Base-by-base conservation (phyloP, 768 basidiomycete genomes). In the Rhodotorula kratochvilovae region DNA sequence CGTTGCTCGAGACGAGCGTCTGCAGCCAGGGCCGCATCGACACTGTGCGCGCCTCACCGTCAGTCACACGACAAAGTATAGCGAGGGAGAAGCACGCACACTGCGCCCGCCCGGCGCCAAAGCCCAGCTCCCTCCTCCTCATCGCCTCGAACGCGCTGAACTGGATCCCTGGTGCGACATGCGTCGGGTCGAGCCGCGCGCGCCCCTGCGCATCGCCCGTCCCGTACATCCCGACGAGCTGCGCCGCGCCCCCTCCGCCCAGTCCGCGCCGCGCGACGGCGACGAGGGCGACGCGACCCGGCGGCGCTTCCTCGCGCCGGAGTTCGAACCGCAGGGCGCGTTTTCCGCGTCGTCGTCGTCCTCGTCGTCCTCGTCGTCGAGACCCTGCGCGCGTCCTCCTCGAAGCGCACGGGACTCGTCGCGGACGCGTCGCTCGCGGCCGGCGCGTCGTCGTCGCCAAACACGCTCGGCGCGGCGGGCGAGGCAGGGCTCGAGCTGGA, bases 1-100 rank as follows among this genome's bases (percentile, higher is more conserved):
- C 68, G 60, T 78, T 68, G 53, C 67, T 69, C 23, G 73, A 75
- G 7, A 73, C 68, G 46, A 76, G 58, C 10, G 67, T 71, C 48
- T 31, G 42, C 13, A 75, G 61, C 25, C 48, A 43, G 0, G 73
- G 70, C 0, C 73, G 60, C 60, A 67, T 63, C 31, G 73, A 75
- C 12, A 75, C 73, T 74, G 66, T 23, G 15, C 19, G 43, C 19
- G 3, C 0, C 3, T 5, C 6, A 42, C 2, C 27, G 50, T 51
- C 29, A 63, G 63, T 12, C 25, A 23, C 15, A 12, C 11, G 5
- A 29, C 43, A 43, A 43, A 19, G 13, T 13, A 43, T 13, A 46
- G 29, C 2, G 36, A 3, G 36, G 27, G n/a, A 25, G 25, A 15
- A 61, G 19, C 12, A 68, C 73, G 61, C 43, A 71, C 69, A 2